Evolutionary conservation across 2,329 filamentous ascomycete species (phyloP).

Genomic region (Davidsoniella eucalypti): DNA sequence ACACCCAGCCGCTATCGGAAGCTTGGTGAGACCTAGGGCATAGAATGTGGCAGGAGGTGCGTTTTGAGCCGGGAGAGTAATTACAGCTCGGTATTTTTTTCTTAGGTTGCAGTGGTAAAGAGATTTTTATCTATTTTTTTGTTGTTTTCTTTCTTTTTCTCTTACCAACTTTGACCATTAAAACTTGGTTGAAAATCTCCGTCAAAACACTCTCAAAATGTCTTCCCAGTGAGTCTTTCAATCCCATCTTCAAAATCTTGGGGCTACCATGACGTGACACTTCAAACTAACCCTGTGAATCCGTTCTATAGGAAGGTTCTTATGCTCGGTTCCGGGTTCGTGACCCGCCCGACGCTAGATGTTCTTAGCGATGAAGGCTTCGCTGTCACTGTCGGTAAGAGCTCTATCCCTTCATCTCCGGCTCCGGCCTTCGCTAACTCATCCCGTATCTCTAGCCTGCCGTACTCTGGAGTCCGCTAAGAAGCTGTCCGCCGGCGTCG

Average conservation of each 20-base stretch:
- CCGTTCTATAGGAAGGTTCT: constrained; percentile 9
- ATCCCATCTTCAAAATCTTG: neutral
- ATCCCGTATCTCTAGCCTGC: constrained; percentile 43
- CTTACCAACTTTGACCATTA: neutral
- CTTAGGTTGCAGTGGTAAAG: neutral
- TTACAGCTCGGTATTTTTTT: too few relatives aligned
- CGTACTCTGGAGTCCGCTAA: constrained; percentile 63
- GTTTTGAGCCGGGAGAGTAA: neutral
- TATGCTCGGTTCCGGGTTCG: constrained; percentile 33
- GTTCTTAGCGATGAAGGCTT: constrained; percentile 44
- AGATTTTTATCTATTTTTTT: neutral
- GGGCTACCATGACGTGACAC: neutral
- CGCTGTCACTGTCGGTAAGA: constrained; percentile 47
- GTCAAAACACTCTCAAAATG: constrained; percentile 10
- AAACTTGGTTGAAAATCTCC: too few relatives aligned
- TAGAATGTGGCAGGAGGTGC: neutral
- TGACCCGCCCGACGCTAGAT: constrained; percentile 48
- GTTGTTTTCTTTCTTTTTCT: neutral
- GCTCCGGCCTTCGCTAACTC: neutral
- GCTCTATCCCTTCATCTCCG: neutral
- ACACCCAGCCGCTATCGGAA: constrained; percentile 9
- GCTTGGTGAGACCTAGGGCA: neutral
- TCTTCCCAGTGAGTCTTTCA: constrained; percentile 12
- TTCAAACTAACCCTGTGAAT: neutral
- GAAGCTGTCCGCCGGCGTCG: constrained; percentile 55